Base-by-base conservation (phyloP, 129 eudicot genomes). In the Smallanthus sonchifolius region DNA sequence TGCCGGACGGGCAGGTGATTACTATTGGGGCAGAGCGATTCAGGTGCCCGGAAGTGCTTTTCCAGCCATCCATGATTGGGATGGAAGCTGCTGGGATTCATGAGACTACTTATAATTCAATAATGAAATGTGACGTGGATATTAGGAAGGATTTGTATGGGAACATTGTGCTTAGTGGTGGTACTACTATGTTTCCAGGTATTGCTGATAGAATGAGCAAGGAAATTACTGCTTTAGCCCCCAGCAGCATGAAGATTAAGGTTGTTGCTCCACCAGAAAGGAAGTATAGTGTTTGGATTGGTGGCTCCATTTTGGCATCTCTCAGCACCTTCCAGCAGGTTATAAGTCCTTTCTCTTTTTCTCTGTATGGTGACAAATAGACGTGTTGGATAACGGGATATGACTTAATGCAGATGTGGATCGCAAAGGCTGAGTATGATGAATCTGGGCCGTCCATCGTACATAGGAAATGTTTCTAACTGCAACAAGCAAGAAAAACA, bases 311-410 rank as follows among this genome's bases (percentile, higher is more conserved):
- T 44, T 84, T 87, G 80, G 88, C 92, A 38, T 84, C 92, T 74
- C 92, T 87, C 75, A 87, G 88, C 55, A 87, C 92, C 69, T 84
- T 84, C 85, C 92, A 87, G 60, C 92, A 87, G 89, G 92, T 81
- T 8, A 0, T 69, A 48, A 75, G 20, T 36, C 10, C 51, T 30
- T 37, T 36, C 7, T 9, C 39, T 19, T 28, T n/a, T 10, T 73
- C 8, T 16, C 1, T 24, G 1, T 24, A 24, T 24, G 30, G 30
- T 24, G 30, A n/a, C n/a, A n/a, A n/a, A n/a, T n/a, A n/a, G n/a
- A n/a, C n/a, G n/a, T n/a, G n/a, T n/a, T n/a, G n/a, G n/a, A n/a
- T n/a, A n/a, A n/a, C n/a, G n/a, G n/a, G 40, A 20, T 63, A 16
- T 44, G 4, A 48, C 11, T 75, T 17, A 13, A 40, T 43, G 68